phyloP scores from a whole-genome alignment of 441 rosid genomes.

The Adansonia rubrostipa region DNA sequence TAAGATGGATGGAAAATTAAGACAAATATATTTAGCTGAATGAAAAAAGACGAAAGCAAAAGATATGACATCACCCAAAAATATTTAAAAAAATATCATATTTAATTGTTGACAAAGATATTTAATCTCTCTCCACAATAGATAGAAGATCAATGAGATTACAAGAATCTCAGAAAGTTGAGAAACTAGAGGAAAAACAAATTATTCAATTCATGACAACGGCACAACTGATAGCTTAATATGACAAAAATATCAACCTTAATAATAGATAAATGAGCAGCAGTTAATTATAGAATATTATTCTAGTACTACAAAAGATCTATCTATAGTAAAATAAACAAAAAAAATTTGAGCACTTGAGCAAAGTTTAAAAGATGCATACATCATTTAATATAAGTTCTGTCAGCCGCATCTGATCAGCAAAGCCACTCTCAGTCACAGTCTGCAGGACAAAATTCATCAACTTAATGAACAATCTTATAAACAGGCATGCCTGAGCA shows the following conservation, averaged over 20 bases:
- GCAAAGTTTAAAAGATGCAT: slow-evolving; percentile 40
- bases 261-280: slow-evolving; percentile 15
- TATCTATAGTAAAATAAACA: slow-evolving; percentile 1
- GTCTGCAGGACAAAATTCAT: slow-evolving; percentile 61
- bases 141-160: not conserved
- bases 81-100: not conserved
- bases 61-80: not conserved
- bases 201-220: not conserved
- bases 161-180: not conserved
- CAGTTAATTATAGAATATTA: slow-evolving; percentile 9
- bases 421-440: slow-evolving; percentile 85
- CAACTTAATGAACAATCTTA: slow-evolving; percentile 22
- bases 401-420: slow-evolving; percentile 83
- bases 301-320: not conserved
- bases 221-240: not conserved
- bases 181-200: not conserved
- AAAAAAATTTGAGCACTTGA: not conserved
- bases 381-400: slow-evolving; percentile 92
- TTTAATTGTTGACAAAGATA: not conserved
- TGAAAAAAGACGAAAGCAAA: not conserved
- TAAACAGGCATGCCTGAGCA: not conserved
- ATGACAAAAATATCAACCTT: not conserved
- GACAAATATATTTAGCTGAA: slow-evolving; percentile 2
- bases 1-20: not conserved
- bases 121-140: not conserved